A percentile compares a stretch with the other conserved stretches of the same genome.
These are phyloP conservation scores for Helotiales sp. DNA, from an alignment of 2,329 filamentous ascomycete species.

Conservation along the genomic window DNA sequence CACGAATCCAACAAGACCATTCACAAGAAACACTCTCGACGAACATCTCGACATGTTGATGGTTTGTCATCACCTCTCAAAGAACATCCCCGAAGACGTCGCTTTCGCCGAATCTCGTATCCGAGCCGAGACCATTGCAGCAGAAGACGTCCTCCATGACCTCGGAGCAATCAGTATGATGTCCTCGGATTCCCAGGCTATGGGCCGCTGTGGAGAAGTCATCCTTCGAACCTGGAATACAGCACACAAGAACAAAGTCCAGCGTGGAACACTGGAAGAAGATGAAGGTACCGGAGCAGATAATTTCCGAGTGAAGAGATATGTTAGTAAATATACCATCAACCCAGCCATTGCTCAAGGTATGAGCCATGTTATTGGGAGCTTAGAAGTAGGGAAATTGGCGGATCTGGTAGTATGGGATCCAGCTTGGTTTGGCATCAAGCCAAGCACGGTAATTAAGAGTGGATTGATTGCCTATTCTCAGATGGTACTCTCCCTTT, in stretches of 20 bases:
- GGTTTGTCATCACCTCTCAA: constrained; percentile 93
- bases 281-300: constrained; percentile 79
- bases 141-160: constrained; percentile 94
- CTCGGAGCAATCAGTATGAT: constrained; percentile 97
- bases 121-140: constrained; percentile 92
- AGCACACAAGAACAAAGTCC: constrained; percentile 92
- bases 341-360: constrained; percentile 92
- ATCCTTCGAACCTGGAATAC: constrained; percentile 95
- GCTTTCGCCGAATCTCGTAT: constrained; percentile 95
- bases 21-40: constrained; percentile 87
- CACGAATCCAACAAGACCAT: constrained; percentile 91
- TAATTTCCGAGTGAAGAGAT: constrained; percentile 89
- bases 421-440: constrained; percentile 81
- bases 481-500: constrained; percentile 66
- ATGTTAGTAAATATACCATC: constrained; percentile 94
- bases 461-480: constrained; percentile 81
- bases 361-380: constrained; percentile 83
- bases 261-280: constrained; percentile 74
- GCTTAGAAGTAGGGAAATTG: constrained; percentile 83
- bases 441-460: constrained; percentile 81
- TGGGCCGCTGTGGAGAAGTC: constrained; percentile 95
- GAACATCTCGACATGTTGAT: constrained; percentile 98
- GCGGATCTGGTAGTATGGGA: constrained; percentile 90
- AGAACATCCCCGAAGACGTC: constrained; percentile 92
- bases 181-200: constrained; percentile 92